Conservation (phyloP, 768 basidiomycete species). For the Coprinellus aureogranulatus region DNA sequence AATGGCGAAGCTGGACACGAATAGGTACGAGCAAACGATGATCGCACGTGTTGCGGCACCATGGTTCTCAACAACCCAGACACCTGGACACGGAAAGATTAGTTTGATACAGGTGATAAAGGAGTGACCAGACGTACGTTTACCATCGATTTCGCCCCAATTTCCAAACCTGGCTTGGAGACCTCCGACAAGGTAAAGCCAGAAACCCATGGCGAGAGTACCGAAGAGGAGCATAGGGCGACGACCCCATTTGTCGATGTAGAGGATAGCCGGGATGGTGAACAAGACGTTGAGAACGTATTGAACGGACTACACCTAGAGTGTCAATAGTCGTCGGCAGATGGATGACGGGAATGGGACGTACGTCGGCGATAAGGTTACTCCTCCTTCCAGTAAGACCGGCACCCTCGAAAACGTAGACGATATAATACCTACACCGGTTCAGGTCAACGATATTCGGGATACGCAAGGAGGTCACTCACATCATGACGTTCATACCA, state of each 20-base stretch:
- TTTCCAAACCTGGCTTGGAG: slow-evolving; percentile 65
- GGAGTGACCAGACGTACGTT: slow-evolving; percentile 26
- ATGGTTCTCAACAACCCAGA: slow-evolving; percentile 58
- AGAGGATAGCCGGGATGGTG: slow-evolving; percentile 53
- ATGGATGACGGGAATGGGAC: slow-evolving; percentile 11
- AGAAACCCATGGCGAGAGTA: slow-evolving; percentile 69
- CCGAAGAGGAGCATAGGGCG: slow-evolving; percentile 71
- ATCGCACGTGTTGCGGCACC: slow-evolving; percentile 60
- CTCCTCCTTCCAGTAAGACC: slow-evolving; percentile 73
- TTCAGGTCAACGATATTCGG: background rate
- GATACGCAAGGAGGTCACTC: slow-evolving; percentile 12
- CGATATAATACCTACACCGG: slow-evolving; percentile 47
- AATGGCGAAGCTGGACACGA: slow-evolving; percentile 62
- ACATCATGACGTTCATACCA: slow-evolving; percentile 86
- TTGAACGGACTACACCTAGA: slow-evolving; percentile 51
- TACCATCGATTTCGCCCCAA: slow-evolving; percentile 50
- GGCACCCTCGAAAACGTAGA: slow-evolving; percentile 76
- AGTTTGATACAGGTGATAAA: too few relatives aligned
- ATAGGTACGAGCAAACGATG: slow-evolving; percentile 76
- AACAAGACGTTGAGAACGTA: slow-evolving; percentile 51
- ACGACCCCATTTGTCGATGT: slow-evolving; percentile 78
- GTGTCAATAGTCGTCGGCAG: background rate
- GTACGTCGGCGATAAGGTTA: slow-evolving; percentile 64
- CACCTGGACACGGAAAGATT: slow-evolving; percentile 12
- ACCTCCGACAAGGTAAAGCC: slow-evolving; percentile 74